Evolutionary conservation across 768 basidiomycete species (phyloP), one percentile per base, ranked within the genome.

Genomic region (Calocybe cyanea): DNA sequence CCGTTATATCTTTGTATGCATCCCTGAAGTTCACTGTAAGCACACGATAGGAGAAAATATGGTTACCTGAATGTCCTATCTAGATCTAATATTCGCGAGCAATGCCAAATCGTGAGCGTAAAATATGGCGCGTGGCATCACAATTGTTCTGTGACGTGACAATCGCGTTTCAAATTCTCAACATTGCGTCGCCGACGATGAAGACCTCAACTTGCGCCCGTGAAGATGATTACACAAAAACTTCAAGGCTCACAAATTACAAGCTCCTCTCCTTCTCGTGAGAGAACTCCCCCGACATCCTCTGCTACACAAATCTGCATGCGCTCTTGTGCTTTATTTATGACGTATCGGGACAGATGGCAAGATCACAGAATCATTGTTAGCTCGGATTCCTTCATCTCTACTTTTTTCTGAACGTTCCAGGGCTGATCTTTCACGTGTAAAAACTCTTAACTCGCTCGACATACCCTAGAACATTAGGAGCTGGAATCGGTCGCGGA

Each of bases 361-460:
- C n/a, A 11, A 6, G 11, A 28, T 6, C 6, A 11, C n/a, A n/a
- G n/a, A n/a, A n/a, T n/a, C n/a, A 28, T 5, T 5, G 25, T 11
- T 28, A 28, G 5, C 25, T 28, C 11, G 11, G 6, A 28, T 74
- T n/a, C 69, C 72, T 2, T 52, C 57, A 5, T 65, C 72, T 4
- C 57, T 70, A 7, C 70, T 88, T 15, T 75, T 88, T n/a, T 19
- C 70, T 88, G 6, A 71, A 77, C 4, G 66, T 89, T 2, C 86
- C 87, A 1, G 62, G 64, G 0, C 59, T 88, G 17, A 62, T 90
- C 13, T 59, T 13, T 57, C 68, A 21, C 79, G 88, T 57, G 53
- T 72, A 0, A 64, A 71, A 6, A 80, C 85, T 0, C 67, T 87
- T 69, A 66, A 18, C 53, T 86, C 4, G 81, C 86, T 0, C 58